Evolutionary conservation across 768 basidiomycete species (phyloP), one percentile per base, ranked within the genome.

Genomic region (Rhizopogon salebrosus): DNA sequence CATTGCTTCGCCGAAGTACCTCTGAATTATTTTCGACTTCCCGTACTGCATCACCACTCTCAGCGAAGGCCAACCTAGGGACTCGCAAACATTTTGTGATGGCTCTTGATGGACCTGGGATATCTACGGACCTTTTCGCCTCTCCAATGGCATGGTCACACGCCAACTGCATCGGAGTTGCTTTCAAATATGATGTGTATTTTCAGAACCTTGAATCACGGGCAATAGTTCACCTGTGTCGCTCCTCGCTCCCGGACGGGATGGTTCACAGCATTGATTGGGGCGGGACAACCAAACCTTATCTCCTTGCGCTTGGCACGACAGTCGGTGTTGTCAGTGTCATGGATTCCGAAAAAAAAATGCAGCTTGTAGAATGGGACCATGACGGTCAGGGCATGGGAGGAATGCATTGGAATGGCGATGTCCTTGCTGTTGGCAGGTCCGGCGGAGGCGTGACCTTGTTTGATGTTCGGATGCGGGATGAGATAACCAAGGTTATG

Each of bases 21-120:
- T 76, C 78, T 3, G 72, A 77, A 20, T 75, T 86, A 14, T 79
- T 84, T 55, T 56, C 62, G 34, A 56, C 64, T 6, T 62, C 73
- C 3, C 62, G 64, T 2, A 42, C 52, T 11, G 55, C 59, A 48
- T 62, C 72, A 41, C 41, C 67, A 54, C 72, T 77, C 11, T 87
- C 85, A 5, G 81, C 82, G 3, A 73, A 71, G n/a, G 75, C 82
- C 37, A 80, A 85, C 59, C 71, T 86, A 7, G 79, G 71, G 36
- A 70, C 73, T 53, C 74, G 74, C 41, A 75, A 73, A 50, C 81
- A 84, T 51, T 83, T 80, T 60, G 56, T 78, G 2, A 72, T 84
- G 58, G 78, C 80, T 0, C 70, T 86, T n/a, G 85, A 87, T 58
- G 82, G 80, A 13, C 85, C 84, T 0, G 83, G 82, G 3, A 77